phyloP scores from a whole-genome alignment of 2,329 filamentous ascomycete genomes.

The Ophiognomonia clavigignenti-juglandacearum region DNA sequence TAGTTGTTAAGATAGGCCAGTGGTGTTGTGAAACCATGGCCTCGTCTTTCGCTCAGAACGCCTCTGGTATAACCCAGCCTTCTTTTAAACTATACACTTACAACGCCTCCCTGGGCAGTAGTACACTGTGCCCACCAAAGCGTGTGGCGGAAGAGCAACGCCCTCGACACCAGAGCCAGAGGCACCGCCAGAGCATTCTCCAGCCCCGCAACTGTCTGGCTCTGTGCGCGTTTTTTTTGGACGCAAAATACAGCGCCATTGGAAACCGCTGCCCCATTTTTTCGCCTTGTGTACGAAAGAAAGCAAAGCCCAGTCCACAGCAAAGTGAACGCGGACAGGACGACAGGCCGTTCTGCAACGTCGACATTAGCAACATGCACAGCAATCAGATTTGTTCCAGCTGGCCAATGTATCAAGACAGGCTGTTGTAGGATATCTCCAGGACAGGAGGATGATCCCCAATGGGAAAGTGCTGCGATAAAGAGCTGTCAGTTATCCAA shows the following conservation, averaged over 20 bases:
- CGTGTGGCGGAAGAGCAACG: neutral
- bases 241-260: too few relatives aligned
- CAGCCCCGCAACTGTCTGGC: neutral
- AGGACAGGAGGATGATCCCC: neutral
- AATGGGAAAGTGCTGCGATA: neutral
- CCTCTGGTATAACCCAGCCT: too few relatives aligned
- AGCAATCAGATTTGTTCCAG: too few relatives aligned
- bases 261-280: neutral
- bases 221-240: too few relatives aligned
- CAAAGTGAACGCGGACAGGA: neutral
- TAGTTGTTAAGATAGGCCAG: too few relatives aligned
- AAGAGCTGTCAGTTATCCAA: neutral
- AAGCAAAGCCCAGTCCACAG: neutral
- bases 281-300: neutral
- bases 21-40: too few relatives aligned
- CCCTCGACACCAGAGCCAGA: neutral
- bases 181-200: neutral
- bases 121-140: constrained; percentile 3
- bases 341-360: constrained; percentile 1
- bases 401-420: neutral
- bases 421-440: neutral
- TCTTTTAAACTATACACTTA: too few relatives aligned
- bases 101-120: neutral
- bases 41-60: too few relatives aligned
- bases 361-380: neutral